phyloP scores from a whole-genome alignment of 805 yeast genomes.

The Ogataea neopini region DNA sequence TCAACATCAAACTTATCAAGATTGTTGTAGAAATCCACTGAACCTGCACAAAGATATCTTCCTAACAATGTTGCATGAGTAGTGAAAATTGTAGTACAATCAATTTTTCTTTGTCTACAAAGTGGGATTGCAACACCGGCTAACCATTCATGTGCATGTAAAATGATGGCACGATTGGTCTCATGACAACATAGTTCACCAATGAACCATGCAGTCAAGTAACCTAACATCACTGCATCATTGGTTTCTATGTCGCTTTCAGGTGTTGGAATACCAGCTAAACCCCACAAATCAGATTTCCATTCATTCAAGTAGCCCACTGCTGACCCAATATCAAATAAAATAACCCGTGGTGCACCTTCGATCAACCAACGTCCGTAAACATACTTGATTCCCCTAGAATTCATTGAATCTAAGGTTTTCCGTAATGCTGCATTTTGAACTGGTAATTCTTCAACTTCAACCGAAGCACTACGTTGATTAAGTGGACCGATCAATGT shows the following conservation, averaged over 20 bases:
- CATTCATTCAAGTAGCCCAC: conserved; percentile 75
- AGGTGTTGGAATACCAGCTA: conserved; percentile 93
- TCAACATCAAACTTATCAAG: conserved; percentile 88
- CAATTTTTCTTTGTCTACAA: conserved; percentile 87
- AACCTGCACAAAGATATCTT: conserved; percentile 93
- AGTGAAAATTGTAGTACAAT: conserved; percentile 92
- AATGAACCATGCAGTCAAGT: conserved; percentile 93
- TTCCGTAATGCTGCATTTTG: conserved; percentile 50
- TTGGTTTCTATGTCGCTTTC: conserved; percentile 84
- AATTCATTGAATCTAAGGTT: conserved; percentile 75
- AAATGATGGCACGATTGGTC: conserved; percentile 81
- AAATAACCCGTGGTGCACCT: conserved; percentile 91
- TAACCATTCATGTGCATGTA: conserved; percentile 97
- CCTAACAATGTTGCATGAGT: conserved; percentile 97
- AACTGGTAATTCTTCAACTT: conserved; percentile 70
- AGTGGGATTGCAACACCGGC: conserved; percentile 95
- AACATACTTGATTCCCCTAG: conserved; percentile 76
- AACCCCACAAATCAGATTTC: conserved; percentile 90
- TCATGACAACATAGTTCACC: conserved; percentile 91
- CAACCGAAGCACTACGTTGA: conserved; percentile 69
- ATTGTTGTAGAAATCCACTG: conserved; percentile 93
- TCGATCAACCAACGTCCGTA: conserved; percentile 98
- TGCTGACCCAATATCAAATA: conserved; percentile 85
- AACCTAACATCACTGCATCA: conserved; percentile 91
- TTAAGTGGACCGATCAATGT: conserved; percentile 85